Conservation (phyloP, 768 basidiomycete genomes). For the Boletus pseudo-olivaceus region DNA sequence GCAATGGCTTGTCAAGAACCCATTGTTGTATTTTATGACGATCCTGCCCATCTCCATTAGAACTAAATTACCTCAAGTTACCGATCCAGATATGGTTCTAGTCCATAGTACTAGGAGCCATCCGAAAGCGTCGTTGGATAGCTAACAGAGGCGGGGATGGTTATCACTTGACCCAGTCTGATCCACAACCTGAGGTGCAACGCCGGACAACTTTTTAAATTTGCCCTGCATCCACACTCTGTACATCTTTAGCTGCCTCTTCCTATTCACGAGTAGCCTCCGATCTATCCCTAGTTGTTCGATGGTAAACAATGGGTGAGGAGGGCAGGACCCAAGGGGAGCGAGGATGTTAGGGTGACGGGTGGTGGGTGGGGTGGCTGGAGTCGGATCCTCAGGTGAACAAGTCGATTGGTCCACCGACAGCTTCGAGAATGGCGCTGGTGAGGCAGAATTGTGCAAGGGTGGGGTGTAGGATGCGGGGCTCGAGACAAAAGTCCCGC, state of each 20-base stretch:
- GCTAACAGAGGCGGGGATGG: not conserved
- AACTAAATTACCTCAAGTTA: not conserved
- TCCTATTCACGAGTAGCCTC: slow-evolving; percentile 87
- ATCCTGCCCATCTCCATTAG: not conserved
- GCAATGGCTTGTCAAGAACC: not conserved
- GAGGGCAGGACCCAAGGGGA: slow-evolving; percentile 22
- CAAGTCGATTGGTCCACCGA: not conserved
- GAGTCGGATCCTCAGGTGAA: not conserved
- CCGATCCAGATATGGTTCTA: not conserved
- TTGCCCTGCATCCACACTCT: slow-evolving; percentile 92
- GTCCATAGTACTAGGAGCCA: not conserved
- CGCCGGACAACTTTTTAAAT: slow-evolving; percentile 48
- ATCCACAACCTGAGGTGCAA: not conserved
- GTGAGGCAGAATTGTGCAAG: slow-evolving; percentile 1
- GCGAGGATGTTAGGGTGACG: slow-evolving; percentile 37
- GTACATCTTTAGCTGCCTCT: slow-evolving; percentile 95
- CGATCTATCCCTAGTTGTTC: slow-evolving; percentile 88
- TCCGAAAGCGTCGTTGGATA: not conserved
- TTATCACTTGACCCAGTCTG: not conserved
- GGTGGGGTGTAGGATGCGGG: slow-evolving; percentile 8
- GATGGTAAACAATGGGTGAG: slow-evolving; percentile 70
- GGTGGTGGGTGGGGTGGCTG: slow-evolving; percentile 13
- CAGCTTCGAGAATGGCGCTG: not conserved
- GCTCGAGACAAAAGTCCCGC: not conserved
- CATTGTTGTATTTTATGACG: not conserved